Base-by-base conservation (phyloP, 2,329 filamentous ascomycete genomes). In the Cytospora mali region DNA sequence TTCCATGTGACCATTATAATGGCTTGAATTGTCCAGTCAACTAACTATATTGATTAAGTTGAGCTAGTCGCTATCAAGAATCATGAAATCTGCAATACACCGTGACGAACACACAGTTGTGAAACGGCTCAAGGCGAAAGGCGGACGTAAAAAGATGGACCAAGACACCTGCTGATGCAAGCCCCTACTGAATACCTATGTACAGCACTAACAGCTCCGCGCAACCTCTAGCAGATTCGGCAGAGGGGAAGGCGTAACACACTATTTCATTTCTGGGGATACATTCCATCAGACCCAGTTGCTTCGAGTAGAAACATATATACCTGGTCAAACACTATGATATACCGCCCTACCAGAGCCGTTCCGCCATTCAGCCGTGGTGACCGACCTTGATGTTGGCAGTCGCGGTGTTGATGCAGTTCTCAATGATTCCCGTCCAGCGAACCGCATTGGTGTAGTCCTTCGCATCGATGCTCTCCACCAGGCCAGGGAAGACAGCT, bases 401-500 rank as follows among this genome's bases (percentile, higher is more conserved):
- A 23, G 64, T 65, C 23, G 64, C 64, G 14, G n/a, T 61, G 53
- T 55, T 59, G 42, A 88, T 77, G 55, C 78, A 81, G 18, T 73
- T 73, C 55, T 84, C 77, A 62, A 88, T 86, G 62, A 88, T 88
- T 21, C 74, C 76, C 2, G 82, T 79, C 86, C 86, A 89, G 70
- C 80, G 83, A 51, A 81, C 68, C 0, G 84, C 86, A 62, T 86
- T 86, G 18, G 71, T 74, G 69, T 80, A 88, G 69, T 88, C 83
- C 68, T 81, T 80, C 16, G 77, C 75, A 62, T 88, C 84, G 64
- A 89, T 87, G 59, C 84, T 86, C 73, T 89, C 86, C 16, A 82
- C 78, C 52, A 88, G 74, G 0, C 86, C 85, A 0, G 86, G 86
- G 73, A 86, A 88, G 16, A 88, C 85, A 57, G 84, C 84, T 84